Base-by-base conservation (phyloP, 1,284 basidiomycete species). In the Microbotryomycetes sp. region DNA sequence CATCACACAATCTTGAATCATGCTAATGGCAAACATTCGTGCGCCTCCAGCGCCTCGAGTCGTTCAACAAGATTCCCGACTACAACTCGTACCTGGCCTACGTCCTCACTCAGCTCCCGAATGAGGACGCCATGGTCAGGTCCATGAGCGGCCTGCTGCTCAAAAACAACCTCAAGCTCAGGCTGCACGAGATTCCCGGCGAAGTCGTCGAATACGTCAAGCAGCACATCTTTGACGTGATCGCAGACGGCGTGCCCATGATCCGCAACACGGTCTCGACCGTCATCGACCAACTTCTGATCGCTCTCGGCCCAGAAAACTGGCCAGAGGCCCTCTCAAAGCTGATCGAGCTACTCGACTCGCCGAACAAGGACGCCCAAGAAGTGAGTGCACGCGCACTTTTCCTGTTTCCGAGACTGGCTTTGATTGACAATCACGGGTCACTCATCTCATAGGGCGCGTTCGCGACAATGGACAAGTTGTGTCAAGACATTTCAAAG, bases 61-160 rank as follows among this genome's bases (percentile, higher is more conserved):
- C 81, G 70, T 92, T 93, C 76, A 88, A 89, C 75, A 59, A 58
- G 72, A 85, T 87, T 62, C 89, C 91, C 57, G 91, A 94, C 77
- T 98, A 97, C 76, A 88, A 94, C 66, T 92, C 88, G 68, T 98
- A 99, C 82, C 85, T 98, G 64, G 89, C 89, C 49, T 91, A 94
- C 76, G 91, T 97, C 77, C 83, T 96, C 65, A 86, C 88, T 54
- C 81, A 82, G 51, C 77, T 90, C 80, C 81, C 85, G 1, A 80
- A 84, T 65, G 91, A 97, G 77, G 87, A 92, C 70, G 88, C 90
- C 71, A 86, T 88, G 49, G 91, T 94, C 73, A 84, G 94, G 60
- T 89, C 90, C 62, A 92, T 97, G 76, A 93, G 96, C 30, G 96
- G 94, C 57, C 88, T 97, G 71, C 82, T 98, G 35, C 85, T 98